Evolutionary conservation across 1,284 basidiomycete genomes (phyloP), one percentile per base, ranked within the genome.

Genomic region (Phlebopus sp.): DNA sequence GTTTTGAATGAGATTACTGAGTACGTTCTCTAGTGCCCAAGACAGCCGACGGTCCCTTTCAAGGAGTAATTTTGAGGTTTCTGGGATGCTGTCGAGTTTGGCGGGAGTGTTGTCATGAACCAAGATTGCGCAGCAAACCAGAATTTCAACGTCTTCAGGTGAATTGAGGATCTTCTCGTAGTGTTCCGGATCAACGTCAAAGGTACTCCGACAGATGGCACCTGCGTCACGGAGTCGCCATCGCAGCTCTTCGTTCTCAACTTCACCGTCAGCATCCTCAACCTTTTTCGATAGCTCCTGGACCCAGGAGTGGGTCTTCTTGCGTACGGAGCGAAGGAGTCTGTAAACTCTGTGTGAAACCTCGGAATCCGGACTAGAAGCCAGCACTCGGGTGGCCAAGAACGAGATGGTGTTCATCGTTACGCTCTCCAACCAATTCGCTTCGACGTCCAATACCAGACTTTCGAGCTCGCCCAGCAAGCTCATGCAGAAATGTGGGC

Each of bases 131-230:
- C 62, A 67, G 19, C 58, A 43, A 0, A 66, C 35, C n/a, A 66
- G 55, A 4, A 57, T 53, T n/a, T 59, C 29, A 10, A 60, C 32
- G 38, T 60, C 59, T 35, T 30, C 25, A 14, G 43, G 19, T 8
- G 37, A 38, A 8, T 32, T 27, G 29, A 56, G 30, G 15, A 35
- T 15, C 15, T 19, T 18, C 14, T 19, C 21, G 6, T 27, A 8
- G 17, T 35, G 13, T 1, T 46, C 30, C 1, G 17, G 14, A 36
- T 59, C 58, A 11, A 64, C 55, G 42, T 64, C 61, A 40, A 54
- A 67, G 4, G 67, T 66, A 4, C 52, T 52, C 6, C 60, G 52
- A 42, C 64, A 69, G 9, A 57, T 59, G 5, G 52, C 50, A 0
- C 61, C 66, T 19, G 61, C 52, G 34, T 59, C 56, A 40, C 57